Base-by-base conservation (phyloP, 371 early-diverging fungal genomes). In the Mucor irregularis region DNA sequence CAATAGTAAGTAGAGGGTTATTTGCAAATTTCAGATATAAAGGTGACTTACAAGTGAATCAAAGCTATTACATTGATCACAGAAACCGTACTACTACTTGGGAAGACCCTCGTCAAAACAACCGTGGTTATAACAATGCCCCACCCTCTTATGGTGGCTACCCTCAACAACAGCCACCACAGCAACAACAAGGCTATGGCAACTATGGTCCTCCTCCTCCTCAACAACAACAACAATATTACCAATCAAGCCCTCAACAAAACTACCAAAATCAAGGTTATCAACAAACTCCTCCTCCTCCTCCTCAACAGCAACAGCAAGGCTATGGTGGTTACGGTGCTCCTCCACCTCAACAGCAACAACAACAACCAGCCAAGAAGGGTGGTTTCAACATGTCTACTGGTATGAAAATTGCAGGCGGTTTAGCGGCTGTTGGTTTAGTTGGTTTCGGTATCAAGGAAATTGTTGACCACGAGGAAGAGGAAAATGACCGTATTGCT, bases 11-110 rank as follows among this genome's bases (percentile, higher is more conserved):
- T 40, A 1, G 16, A 33, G n/a, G n/a, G n/a, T n/a, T n/a, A n/a
- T n/a, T n/a, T n/a, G n/a, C n/a, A n/a, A 13, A 21, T n/a, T 30
- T 37, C 19, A 24, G 51, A 29, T 46, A 25, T 16, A 24, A 44
- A 16, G 19, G n/a, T n/a, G n/a, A n/a, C n/a, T n/a, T n/a, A n/a
- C n/a, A n/a, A n/a, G n/a, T n/a, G n/a, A n/a, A 9, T 0, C 19
- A n/a, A 43, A 76, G 77, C 43, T 86, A 83, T 49, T 86, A 75
- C 58, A 82, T 86, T 46, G 75, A 86, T 56, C 81, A 84, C 47
- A 70, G 68, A 50, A 76, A 68, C 19, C 69, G 77, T 49, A 66
- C 54, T 37, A 86, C 86, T 11, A 77, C 83, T 5, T 86, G 87
- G 87, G 88, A 86, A 54, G 89, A 76, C 43, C 77, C 77, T 25